A percentile compares a stretch with the other conserved stretches of the same genome.
phyloP scores from a whole-genome alignment of 2,329 filamentous ascomycete species.

The Seiridium cupressi region DNA sequence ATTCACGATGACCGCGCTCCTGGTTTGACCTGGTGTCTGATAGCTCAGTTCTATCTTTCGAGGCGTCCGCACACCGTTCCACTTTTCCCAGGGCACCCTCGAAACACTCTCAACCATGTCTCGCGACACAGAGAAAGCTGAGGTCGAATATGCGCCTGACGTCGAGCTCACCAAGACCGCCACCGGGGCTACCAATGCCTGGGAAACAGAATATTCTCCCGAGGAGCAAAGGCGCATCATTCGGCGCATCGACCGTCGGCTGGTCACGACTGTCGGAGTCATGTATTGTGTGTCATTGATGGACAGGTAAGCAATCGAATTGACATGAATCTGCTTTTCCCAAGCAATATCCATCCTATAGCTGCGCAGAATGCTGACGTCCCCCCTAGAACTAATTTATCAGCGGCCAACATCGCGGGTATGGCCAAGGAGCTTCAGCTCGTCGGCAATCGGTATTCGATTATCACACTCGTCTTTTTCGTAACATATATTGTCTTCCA shows the following conservation, averaged over 20 bases:
- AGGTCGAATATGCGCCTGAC: slow-evolving; percentile 7
- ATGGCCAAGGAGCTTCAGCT: slow-evolving; percentile 49
- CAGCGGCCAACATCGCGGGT: slow-evolving; percentile 70
- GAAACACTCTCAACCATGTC: background rate
- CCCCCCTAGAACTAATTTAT: slow-evolving; percentile 59
- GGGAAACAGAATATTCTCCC: slow-evolving; percentile 47
- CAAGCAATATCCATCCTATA: background rate
- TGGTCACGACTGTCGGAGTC: slow-evolving; percentile 59
- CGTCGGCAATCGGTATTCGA: slow-evolving; percentile 45
- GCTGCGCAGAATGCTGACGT: background rate
- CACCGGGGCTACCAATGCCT: slow-evolving; percentile 1
- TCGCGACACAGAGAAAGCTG: slow-evolving; percentile 7
- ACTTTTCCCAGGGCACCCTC: background rate
- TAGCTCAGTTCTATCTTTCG: background rate
- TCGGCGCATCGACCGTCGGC: slow-evolving; percentile 63
- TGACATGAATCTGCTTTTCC: too few species aligned
- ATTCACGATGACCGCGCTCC: too few species aligned
- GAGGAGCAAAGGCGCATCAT: slow-evolving; percentile 68
- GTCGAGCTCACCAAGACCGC: slow-evolving; percentile 1
- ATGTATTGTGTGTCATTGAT: slow-evolving; percentile 77
- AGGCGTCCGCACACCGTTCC: background rate
- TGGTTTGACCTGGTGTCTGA: background rate
- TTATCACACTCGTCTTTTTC: slow-evolving; percentile 73
- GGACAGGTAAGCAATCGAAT: slow-evolving; percentile 50
- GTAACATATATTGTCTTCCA: slow-evolving; percentile 71